These are phyloP conservation scores for Pseudonitzschia pungens DNA, from an alignment of 108 stramenopile species.

Conservation along the genomic window DNA sequence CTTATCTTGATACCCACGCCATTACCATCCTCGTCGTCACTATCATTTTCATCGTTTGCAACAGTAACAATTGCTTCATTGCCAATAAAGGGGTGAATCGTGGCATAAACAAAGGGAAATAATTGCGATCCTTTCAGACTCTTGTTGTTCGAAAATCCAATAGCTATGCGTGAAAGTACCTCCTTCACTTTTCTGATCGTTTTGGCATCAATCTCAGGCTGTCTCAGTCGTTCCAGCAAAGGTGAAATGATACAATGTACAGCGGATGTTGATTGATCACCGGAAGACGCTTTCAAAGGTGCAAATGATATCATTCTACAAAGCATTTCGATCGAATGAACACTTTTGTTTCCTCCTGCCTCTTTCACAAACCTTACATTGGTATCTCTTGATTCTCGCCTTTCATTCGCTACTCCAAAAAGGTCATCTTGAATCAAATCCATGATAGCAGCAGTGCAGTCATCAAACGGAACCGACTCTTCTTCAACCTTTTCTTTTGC, in stretches of 20 bases:
- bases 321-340: conserved; percentile 80
- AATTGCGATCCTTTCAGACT: conserved; percentile 71
- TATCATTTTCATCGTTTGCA: conserved; percentile 22
- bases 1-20: conserved; percentile 50
- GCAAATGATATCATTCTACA: conserved; percentile 57
- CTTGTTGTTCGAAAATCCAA: conserved; percentile 89
- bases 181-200: conserved; percentile 73
- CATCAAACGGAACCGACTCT: conserved; percentile 38
- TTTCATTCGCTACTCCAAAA: conserved; percentile 83
- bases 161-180: conserved; percentile 80
- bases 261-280: conserved; percentile 44
- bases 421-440: conserved; percentile 86
- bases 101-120: conserved; percentile 80
- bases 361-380: conserved; percentile 85
- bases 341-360: conserved; percentile 81
- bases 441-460: conserved; percentile 73
- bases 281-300: conserved; percentile 45
- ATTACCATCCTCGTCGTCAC: conserved; percentile 56
- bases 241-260: conserved; percentile 73
- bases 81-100: conserved; percentile 68
- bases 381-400: conserved; percentile 68
- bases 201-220: conserved; percentile 47
- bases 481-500: neutral
- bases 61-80: conserved; percentile 22
- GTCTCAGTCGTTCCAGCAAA: conserved; percentile 65